Base-by-base conservation (phyloP, 768 basidiomycete genomes). In the Psilocybe azurescens region DNA sequence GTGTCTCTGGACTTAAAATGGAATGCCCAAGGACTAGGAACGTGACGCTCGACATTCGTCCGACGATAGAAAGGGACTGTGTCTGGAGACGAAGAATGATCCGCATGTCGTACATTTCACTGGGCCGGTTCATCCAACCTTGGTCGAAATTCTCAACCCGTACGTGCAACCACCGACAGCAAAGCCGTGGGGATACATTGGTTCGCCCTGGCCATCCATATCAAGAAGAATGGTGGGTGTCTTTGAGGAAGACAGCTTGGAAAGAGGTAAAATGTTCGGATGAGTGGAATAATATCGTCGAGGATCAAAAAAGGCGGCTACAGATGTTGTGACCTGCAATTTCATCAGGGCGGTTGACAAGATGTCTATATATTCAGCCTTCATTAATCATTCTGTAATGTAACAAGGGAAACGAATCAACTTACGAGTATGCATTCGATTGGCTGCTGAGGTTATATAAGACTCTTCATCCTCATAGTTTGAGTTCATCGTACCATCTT, bases 21-120 rank as follows among this genome's bases (percentile, higher is more conserved):
- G 84, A 87, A 87, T 58, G 85, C 84, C 3, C 83, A 85, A 53
- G 86, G 86, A 3, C 71, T 86, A 30, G 84, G 84, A 10, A 84
- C 85, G 9, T 88, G 30, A 86, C 63, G 82, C 81, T 4, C 67
- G 70, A 14, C 66, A 65, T 44, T 60, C 71, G 10, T 73, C 75
- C 10, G 53, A 61, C 5, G 80, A 83, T 28, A 72, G 83, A 54
- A 70, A 75, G 11, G 9, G 13, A 13, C 33, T 65, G 1, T 50
- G 61, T 69, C 33, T 82, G 38, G 65, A 65, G 6, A 73, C 72
- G 32, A 78, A 82, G 78, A 61, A 70, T 20, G 71, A 82, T 41
- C 80, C 83, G 0, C 65, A 64, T 9, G 79, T 88, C 61, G 82
- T 87, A 11, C 86, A 86, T 66, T 88, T 88, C 71, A 85, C 85